phyloP scores from a whole-genome alignment of 2,329 filamentous ascomycete species.

The Capronia coronata region DNA sequence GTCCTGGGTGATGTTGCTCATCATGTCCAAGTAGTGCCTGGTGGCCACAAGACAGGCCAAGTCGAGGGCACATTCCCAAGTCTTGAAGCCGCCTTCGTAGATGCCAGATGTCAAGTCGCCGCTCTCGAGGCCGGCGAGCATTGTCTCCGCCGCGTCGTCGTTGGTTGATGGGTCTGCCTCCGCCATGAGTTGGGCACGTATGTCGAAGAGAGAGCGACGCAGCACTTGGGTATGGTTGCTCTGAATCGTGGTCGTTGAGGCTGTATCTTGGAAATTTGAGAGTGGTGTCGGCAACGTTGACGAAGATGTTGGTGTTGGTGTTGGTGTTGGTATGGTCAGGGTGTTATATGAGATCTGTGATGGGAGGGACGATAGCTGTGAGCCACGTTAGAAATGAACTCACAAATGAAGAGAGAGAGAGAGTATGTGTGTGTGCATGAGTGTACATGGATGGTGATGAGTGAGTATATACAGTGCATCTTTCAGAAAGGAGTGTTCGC shows the following conservation, averaged over 20 bases:
- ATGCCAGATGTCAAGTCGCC: constrained; percentile 51
- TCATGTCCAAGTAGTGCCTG: background rate
- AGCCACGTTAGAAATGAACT: constrained; percentile 4
- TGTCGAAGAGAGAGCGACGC: constrained; percentile 57
- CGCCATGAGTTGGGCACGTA: constrained; percentile 58
- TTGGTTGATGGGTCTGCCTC: constrained; percentile 42
- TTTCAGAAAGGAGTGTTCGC: too few relatives aligned
- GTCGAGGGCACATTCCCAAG: constrained; percentile 60
- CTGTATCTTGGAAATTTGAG: too few relatives aligned
- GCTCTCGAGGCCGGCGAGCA: constrained; percentile 46
- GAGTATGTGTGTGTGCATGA: too few relatives aligned
- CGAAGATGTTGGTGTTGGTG: background rate
- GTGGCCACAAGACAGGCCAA: constrained; percentile 37
- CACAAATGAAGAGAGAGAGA: background rate
- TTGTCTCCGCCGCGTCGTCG: constrained; percentile 30
- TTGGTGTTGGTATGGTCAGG: constrained; percentile 32
- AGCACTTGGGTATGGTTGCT: background rate
- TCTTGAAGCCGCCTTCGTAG: constrained; percentile 64
- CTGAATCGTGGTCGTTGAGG: background rate
- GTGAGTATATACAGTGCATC: too few relatives aligned
- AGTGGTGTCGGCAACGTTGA: too few relatives aligned
- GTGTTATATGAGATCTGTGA: constrained; percentile 55
- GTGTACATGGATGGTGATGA: too few relatives aligned
- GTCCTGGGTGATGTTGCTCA: constrained; percentile 29
- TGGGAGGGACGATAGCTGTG: constrained; percentile 33